Conservation (phyloP, 2,329 filamentous ascomycete genomes). For the Polytolypa hystricis region DNA sequence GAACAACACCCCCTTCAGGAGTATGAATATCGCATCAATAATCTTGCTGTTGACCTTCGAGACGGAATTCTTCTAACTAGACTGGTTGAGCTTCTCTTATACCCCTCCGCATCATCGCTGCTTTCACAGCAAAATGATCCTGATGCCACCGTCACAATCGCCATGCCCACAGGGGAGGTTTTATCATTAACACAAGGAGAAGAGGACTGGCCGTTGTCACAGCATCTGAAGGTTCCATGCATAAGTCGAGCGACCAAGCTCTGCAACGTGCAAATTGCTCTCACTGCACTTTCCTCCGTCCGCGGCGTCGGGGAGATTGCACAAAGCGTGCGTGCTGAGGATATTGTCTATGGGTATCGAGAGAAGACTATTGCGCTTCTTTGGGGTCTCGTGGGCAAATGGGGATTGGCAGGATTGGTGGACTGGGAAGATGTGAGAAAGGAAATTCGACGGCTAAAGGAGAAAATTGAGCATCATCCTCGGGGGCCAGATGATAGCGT, state of each 20-base stretch:
- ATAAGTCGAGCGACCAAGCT: conserved; percentile 44
- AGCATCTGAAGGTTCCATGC: conserved; percentile 48
- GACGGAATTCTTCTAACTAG: conserved; percentile 51
- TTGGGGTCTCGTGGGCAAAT: conserved; percentile 48
- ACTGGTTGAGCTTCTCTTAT: conserved; percentile 48
- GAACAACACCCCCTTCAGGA: conserved; percentile 49
- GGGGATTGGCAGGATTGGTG: conserved; percentile 43
- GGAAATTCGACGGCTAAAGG: conserved; percentile 39
- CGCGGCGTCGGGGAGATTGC: conserved; percentile 31
- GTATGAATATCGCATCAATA: conserved; percentile 46
- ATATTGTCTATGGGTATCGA: conserved; percentile 53
- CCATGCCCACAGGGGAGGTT: conserved; percentile 35
- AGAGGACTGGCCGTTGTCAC: conserved; percentile 40
- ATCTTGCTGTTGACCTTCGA: conserved; percentile 51
- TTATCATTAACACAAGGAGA: conserved; percentile 26
- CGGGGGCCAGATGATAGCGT: conserved; percentile 14
- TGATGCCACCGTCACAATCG: conserved; percentile 34
- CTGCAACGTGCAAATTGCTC: conserved; percentile 48
- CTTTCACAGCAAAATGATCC: conserved; percentile 13
- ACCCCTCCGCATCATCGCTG: conserved; percentile 25
- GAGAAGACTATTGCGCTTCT: conserved; percentile 53
- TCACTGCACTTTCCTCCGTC: conserved; percentile 41
- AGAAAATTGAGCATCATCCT: conserved; percentile 13
- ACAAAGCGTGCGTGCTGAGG: conserved; percentile 39
- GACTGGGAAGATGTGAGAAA: conserved; percentile 44